Evolutionary conservation across 2,329 filamentous ascomycete genomes (phyloP).

Genomic region (Xylaria digitata): DNA sequence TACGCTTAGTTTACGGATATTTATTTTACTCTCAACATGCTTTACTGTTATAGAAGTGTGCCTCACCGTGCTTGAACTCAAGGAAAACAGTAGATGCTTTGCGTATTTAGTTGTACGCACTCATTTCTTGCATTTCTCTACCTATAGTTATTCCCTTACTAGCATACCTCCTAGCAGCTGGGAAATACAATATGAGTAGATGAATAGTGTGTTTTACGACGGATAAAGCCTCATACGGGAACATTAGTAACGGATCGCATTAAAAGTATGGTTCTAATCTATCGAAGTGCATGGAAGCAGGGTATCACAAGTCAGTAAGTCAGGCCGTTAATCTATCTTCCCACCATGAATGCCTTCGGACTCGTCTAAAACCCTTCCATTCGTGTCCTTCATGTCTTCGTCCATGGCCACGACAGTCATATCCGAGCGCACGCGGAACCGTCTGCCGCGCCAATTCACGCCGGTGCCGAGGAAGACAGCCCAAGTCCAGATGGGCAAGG

Average conservation of each 20-base stretch:
- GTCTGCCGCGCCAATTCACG: conserved; percentile 86
- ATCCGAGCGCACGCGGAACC: conserved; percentile 84
- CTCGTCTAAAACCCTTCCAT: conserved; percentile 1
- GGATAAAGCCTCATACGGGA: too few relatives aligned
- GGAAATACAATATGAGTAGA: too few relatives aligned
- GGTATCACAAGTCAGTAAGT: conserved; percentile 28
- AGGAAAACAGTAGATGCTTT: too few relatives aligned
- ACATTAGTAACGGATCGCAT: neutral
- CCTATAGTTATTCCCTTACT: too few relatives aligned
- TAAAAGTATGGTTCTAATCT: conserved; percentile 16
- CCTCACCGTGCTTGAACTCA: too few relatives aligned
- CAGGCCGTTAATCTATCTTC: conserved; percentile 24
- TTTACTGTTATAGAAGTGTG: too few relatives aligned
- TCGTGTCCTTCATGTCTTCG: conserved; percentile 9
- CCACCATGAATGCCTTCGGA: neutral
- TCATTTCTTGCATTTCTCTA: too few relatives aligned
- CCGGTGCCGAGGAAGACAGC: conserved; percentile 89
- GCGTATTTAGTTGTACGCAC: too few relatives aligned
- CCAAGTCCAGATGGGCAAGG: conserved; percentile 89
- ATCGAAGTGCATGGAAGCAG: conserved; percentile 14
- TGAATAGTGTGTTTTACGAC: too few relatives aligned
- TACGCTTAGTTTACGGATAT: too few relatives aligned
- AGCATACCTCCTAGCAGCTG: too few relatives aligned
- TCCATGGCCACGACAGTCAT: conserved; percentile 75
- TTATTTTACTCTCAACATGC: too few relatives aligned